phyloP scores from a whole-genome alignment of 2,329 filamentous ascomycete species.

The Sarocladium kiliense region DNA sequence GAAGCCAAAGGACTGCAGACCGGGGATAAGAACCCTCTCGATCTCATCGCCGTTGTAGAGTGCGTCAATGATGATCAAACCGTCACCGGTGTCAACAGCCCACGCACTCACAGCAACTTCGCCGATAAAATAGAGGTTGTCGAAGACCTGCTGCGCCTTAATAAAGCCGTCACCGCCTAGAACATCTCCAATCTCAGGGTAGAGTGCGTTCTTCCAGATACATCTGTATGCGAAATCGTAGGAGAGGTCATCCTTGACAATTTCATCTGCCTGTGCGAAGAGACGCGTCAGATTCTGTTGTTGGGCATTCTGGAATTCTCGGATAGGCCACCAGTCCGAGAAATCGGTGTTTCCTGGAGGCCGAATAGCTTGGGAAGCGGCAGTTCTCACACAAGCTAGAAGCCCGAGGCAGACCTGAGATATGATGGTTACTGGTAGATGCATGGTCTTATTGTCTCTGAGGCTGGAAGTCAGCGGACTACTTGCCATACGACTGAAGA shows the following conservation, averaged over 20 bases:
- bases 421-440: too few species aligned
- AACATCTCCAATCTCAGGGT: conserved; percentile 13
- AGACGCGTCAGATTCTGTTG: conserved; percentile 13
- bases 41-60: conserved; percentile 17
- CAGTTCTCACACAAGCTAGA: too few species aligned
- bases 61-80: conserved; percentile 19
- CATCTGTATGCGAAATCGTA: conserved; percentile 15
- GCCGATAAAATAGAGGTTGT: conserved; percentile 19
- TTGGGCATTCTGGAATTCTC: conserved; percentile 14
- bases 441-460: too few species aligned
- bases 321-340: conserved; percentile 12
- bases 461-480: too few species aligned
- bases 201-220: conserved; percentile 13
- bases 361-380: background rate
- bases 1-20: conserved; percentile 17
- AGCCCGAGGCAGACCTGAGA: too few species aligned
- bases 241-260: conserved; percentile 13
- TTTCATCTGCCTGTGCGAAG: conserved; percentile 12
- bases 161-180: conserved; percentile 15
- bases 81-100: conserved; percentile 22
- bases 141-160: conserved; percentile 15
- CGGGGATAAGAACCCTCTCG: conserved; percentile 15
- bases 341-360: conserved; percentile 1
- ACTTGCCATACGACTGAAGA: too few species aligned
- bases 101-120: conserved; percentile 18